A percentile compares a stretch with the other conserved stretches of the same genome.
phyloP scores from a whole-genome alignment of 148 eudicot genomes.

The Agrostemma githago region DNA sequence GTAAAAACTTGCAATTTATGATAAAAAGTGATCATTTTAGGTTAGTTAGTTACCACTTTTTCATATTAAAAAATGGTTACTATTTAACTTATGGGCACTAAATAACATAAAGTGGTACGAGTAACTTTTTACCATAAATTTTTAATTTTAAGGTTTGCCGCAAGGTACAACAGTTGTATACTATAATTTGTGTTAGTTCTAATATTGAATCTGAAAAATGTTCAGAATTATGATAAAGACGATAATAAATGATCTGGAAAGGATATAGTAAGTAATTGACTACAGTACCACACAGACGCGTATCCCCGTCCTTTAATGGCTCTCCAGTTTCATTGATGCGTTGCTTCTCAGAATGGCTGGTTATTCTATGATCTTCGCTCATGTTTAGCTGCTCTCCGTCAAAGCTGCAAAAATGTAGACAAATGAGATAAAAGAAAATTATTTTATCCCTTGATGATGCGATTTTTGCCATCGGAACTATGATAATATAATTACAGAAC shows the following conservation, averaged over 20 bases:
- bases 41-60: too few species aligned
- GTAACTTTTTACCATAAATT: too few species aligned
- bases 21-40: too few species aligned
- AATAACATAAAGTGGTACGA: too few species aligned
- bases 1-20: too few species aligned
- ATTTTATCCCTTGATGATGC: background rate
- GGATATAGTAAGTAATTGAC: background rate
- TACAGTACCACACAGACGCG: constrained; percentile 74
- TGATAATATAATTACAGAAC: background rate
- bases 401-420: constrained; percentile 43
- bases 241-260: background rate
- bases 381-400: constrained; percentile 70
- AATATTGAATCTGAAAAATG: background rate
- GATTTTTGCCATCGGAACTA: background rate
- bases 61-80: too few species aligned
- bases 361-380: constrained; percentile 93
- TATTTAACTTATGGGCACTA: too few species aligned
- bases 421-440: background rate
- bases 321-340: constrained; percentile 73
- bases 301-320: constrained; percentile 89
- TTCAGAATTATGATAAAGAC: background rate
- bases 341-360: constrained; percentile 69
- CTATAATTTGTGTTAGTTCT: constrained; percentile 10
- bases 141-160: too few species aligned
- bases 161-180: too few species aligned